phyloP scores from a whole-genome alignment of 1,139 yeast species.

The Pichia sp. region DNA sequence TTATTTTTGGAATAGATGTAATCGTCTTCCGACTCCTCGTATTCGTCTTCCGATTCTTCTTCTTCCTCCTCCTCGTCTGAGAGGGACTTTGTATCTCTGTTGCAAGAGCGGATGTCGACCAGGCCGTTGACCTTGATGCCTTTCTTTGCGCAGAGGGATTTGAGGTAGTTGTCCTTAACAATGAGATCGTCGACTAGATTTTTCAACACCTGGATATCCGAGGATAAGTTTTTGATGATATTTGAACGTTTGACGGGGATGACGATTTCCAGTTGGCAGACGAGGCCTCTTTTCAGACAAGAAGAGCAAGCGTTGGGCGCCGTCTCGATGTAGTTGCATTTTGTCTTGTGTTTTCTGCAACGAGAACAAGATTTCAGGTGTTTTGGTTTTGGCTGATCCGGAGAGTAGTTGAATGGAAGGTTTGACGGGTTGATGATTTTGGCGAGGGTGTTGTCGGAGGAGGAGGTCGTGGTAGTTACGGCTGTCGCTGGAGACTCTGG shows the following conservation, averaged over 20 bases:
- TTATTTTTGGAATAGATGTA: background rate
- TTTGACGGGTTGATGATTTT: slow-evolving; percentile 23
- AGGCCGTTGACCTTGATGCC: slow-evolving; percentile 32
- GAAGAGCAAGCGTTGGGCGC: slow-evolving; percentile 58
- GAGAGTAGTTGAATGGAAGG: slow-evolving; percentile 8
- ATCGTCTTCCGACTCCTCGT: background rate
- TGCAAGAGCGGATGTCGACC: slow-evolving; percentile 23
- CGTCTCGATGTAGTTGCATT: slow-evolving; percentile 54
- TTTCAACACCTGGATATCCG: slow-evolving; percentile 31
- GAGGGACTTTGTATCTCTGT: background rate
- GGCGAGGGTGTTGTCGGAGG: slow-evolving; percentile 11
- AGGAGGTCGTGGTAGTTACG: too few relatives aligned
- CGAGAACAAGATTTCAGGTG: slow-evolving; percentile 59
- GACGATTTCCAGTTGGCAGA: slow-evolving; percentile 52
- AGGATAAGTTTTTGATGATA: slow-evolving; percentile 31
- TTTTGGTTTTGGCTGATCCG: slow-evolving; percentile 36
- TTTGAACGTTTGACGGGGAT: slow-evolving; percentile 37
- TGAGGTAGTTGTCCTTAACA: slow-evolving; percentile 24
- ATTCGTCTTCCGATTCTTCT: background rate
- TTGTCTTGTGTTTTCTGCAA: slow-evolving; percentile 64
- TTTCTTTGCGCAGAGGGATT: slow-evolving; percentile 22
- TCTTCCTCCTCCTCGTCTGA: background rate
- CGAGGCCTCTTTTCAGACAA: slow-evolving; percentile 49
- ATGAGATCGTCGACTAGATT: slow-evolving; percentile 29
- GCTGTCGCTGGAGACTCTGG: background rate